A percentile compares a stretch with the other conserved stretches of the same genome.
Conservation (phyloP, 495 filamentous ascomycete genomes). For the Annulohypoxylon nitens region DNA sequence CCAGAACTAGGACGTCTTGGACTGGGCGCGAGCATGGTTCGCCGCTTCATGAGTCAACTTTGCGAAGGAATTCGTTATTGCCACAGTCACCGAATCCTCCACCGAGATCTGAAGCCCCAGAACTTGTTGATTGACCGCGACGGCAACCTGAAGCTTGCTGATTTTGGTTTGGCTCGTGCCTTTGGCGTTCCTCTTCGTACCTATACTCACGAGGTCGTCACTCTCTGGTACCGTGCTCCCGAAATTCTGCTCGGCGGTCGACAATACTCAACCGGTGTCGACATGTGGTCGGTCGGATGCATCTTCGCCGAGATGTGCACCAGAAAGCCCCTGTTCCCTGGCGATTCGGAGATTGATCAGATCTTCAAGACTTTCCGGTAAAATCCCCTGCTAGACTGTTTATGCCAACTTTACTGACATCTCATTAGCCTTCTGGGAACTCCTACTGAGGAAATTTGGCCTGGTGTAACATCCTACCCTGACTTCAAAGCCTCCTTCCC, state of each 20-base stretch:
- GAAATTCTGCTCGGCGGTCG: slow-evolving; percentile 97
- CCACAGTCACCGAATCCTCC: slow-evolving; percentile 93
- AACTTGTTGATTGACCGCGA: slow-evolving; percentile 95
- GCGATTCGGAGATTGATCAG: slow-evolving; percentile 99
- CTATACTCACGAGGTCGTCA: slow-evolving; percentile 99
- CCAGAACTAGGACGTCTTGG: slow-evolving; percentile 77
- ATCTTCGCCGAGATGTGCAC: slow-evolving; percentile 99
- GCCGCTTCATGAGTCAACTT: slow-evolving; percentile 97
- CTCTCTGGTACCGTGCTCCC: slow-evolving; percentile 97
- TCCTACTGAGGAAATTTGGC: slow-evolving; percentile 89
- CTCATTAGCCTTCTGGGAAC: slow-evolving; percentile 83
- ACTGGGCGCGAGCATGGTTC: slow-evolving; percentile 90
- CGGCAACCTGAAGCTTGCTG: slow-evolving; percentile 95
- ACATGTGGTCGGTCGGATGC: slow-evolving; percentile 99
- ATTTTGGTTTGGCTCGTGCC: slow-evolving; percentile 96
- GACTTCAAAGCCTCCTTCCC: slow-evolving; percentile 98
- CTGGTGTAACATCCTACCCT: slow-evolving; percentile 95
- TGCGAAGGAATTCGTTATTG: slow-evolving; percentile 93
- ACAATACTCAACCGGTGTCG: slow-evolving; percentile 97
- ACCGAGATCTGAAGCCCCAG: slow-evolving; percentile 97
- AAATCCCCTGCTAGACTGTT: slow-evolving; percentile 43
- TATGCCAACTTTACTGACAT: slow-evolving; percentile 11
- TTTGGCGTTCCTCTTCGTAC: slow-evolving; percentile 97
- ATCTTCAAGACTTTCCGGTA: slow-evolving; percentile 99
- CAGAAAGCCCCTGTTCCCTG: slow-evolving; percentile 95